Evolutionary conservation across 768 basidiomycete species (phyloP).

Genomic region (Xerocomus potaroensis): DNA sequence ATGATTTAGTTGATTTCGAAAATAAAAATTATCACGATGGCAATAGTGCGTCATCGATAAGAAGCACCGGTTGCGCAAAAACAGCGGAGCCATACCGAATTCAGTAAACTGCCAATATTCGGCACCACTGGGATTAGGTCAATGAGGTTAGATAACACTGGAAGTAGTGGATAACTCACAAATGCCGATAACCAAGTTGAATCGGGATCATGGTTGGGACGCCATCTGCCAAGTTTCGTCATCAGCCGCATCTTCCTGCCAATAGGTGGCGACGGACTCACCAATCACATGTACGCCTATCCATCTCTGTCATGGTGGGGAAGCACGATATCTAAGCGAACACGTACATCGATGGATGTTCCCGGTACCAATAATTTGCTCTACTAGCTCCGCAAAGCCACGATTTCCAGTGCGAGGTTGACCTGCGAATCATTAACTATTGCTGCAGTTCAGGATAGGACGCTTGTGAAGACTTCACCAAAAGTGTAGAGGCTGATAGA

Average conservation of each 20-base stretch:
- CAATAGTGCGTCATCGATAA: neutral
- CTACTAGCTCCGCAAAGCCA: slow-evolving; percentile 38
- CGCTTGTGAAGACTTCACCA: slow-evolving; percentile 27
- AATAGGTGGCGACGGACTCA: slow-evolving; percentile 8
- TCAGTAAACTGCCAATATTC: slow-evolving; percentile 51
- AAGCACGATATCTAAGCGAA: neutral
- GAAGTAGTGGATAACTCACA: slow-evolving; percentile 22
- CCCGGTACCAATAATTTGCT: slow-evolving; percentile 31
- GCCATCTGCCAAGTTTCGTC: slow-evolving; percentile 36
- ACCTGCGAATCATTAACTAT: slow-evolving; percentile 31
- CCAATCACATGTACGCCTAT: slow-evolving; percentile 44
- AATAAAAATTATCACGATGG: neutral
- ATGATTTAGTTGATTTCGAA: neutral
- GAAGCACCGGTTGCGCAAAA: neutral
- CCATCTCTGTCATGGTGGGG: slow-evolving; percentile 1
- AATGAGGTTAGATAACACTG: slow-evolving; percentile 2
- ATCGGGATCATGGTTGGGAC: slow-evolving; percentile 48
- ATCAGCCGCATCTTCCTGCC: neutral
- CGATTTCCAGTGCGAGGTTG: slow-evolving; percentile 47
- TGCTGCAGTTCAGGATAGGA: neutral
- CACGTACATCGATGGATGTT: slow-evolving; percentile 41
- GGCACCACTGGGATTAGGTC: slow-evolving; percentile 21
- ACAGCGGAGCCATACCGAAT: slow-evolving; percentile 26
- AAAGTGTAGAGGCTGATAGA: slow-evolving; percentile 39
- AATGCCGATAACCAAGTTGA: slow-evolving; percentile 45